These are phyloP conservation scores for Colletotrichum theobromicola DNA, from an alignment of 2,329 filamentous ascomycete genomes.

Conservation along the genomic window DNA sequence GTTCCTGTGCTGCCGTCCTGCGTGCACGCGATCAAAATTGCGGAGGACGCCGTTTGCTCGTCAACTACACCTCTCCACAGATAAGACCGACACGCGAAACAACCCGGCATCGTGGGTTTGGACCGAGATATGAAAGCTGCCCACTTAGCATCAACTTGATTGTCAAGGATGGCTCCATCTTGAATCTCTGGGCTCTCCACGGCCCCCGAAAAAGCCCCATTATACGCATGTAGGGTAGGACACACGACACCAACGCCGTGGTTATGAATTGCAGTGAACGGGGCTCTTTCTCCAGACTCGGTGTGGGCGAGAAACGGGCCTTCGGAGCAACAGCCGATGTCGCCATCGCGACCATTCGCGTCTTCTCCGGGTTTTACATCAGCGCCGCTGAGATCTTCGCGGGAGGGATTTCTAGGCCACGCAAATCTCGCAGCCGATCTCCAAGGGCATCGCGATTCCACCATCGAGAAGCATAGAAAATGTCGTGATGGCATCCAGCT, in stretches of 20 bases:
- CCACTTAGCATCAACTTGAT: not conserved
- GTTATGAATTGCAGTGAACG: not conserved
- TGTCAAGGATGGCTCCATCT: not conserved
- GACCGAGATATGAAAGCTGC: not conserved
- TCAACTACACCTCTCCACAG: conserved; percentile 16
- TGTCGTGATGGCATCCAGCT: conserved; percentile 8
- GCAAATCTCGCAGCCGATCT: not conserved
- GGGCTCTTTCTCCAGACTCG: not conserved
- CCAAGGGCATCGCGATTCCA: not conserved
- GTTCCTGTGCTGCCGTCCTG: not conserved
- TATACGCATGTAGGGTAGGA: conserved; percentile 4
- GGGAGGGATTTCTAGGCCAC: not conserved
- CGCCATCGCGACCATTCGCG: not conserved
- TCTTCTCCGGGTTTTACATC: not conserved
- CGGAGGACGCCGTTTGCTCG: conserved; percentile 4
- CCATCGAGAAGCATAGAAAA: not conserved
- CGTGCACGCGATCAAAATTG: not conserved
- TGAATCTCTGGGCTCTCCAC: not conserved
- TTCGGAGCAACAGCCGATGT: not conserved
- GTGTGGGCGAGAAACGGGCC: not conserved
- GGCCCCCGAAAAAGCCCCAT: not conserved
- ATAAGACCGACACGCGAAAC: not conserved
- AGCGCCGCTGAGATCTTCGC: not conserved
- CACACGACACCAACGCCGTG: not conserved
- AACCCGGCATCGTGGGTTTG: not conserved